Conservation (phyloP, 768 basidiomycete genomes). For the Lentinus tigrinus region DNA sequence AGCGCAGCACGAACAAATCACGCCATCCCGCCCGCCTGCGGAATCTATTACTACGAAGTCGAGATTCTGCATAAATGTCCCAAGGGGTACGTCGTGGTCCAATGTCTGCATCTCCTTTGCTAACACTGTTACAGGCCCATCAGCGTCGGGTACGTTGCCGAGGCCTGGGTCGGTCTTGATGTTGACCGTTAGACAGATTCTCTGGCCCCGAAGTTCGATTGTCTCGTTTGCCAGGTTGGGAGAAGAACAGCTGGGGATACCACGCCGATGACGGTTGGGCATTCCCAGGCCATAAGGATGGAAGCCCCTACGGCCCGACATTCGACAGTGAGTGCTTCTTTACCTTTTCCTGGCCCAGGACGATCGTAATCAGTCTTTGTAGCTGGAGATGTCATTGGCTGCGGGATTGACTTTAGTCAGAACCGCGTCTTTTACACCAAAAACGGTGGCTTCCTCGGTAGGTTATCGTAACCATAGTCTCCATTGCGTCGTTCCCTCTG, state of each 20-base stretch:
- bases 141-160: slow-evolving; percentile 66
- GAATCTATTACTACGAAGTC: slow-evolving; percentile 94
- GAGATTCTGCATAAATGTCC: slow-evolving; percentile 77
- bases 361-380: slow-evolving; percentile 14
- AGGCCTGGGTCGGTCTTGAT: background rate
- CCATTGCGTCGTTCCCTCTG: background rate
- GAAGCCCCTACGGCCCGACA: slow-evolving; percentile 70
- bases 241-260: slow-evolving; percentile 86
- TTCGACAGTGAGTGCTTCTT: slow-evolving; percentile 66
- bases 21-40: slow-evolving; percentile 81
- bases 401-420: slow-evolving; percentile 86
- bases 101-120: background rate
- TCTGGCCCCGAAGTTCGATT: slow-evolving; percentile 62
- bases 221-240: slow-evolving; percentile 83
- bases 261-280: slow-evolving; percentile 87
- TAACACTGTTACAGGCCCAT: slow-evolving; percentile 54
- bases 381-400: slow-evolving; percentile 90
- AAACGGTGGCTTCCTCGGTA: slow-evolving; percentile 76
- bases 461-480: background rate
- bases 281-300: slow-evolving; percentile 72
- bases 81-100: slow-evolving; percentile 61
- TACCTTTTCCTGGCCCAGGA: background rate
- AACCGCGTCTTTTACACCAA: slow-evolving; percentile 86
- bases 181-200: slow-evolving; percentile 46
- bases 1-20: slow-evolving; percentile 69